Base-by-base conservation (phyloP, 208 protist genomes). In the Leishmania amazonensis region DNA sequence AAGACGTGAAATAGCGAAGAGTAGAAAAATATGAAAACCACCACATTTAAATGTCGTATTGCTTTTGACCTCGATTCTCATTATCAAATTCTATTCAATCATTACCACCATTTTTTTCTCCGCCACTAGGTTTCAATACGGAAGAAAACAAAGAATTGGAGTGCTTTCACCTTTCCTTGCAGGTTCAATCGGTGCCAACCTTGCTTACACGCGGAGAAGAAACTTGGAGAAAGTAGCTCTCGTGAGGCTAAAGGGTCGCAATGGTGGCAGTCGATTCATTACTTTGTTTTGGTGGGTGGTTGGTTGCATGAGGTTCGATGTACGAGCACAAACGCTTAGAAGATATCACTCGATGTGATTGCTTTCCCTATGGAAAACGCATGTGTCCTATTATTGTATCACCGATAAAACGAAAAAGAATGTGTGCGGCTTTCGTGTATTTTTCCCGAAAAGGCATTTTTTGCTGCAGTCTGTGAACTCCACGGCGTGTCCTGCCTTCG, bases 271-370 rank as follows among this genome's bases (percentile, higher is more conserved):
- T 71, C 62, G 6, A 1, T 9, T 80, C 31, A 67, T 62, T 47
- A 15, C 9, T 70, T 49, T 67, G 11, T 64, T 64, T 67, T 19
- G 1, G 7, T 28, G 31, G 15, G 28, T 75, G 38, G 21, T 62
- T 45, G 35, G 15, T 40, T 78, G 49, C 74, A 45, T 64, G 28
- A 45, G 74, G 74, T 67, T 64, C 74, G 74, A 78, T 78, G 74
- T 78, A 78, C 74, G 74, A 78, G 53, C 74, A 49, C 74, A 78
- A 78, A 67, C 74, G 74, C 49, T 78, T 67, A 78, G 9, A 49
- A 45, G 3, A 49, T 49, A 24, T 49, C 35, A 19, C 42, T 67
- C 51, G 2, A 7, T 40, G 45, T 45, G 28, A 60, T 28, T 11
- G 31, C 31, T 54, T 49, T 47, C 21, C 38, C 38, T 76, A 40